These are phyloP conservation scores for Penicillium chermesinum DNA, from an alignment of 495 filamentous ascomycete species.

Conservation along the genomic window DNA sequence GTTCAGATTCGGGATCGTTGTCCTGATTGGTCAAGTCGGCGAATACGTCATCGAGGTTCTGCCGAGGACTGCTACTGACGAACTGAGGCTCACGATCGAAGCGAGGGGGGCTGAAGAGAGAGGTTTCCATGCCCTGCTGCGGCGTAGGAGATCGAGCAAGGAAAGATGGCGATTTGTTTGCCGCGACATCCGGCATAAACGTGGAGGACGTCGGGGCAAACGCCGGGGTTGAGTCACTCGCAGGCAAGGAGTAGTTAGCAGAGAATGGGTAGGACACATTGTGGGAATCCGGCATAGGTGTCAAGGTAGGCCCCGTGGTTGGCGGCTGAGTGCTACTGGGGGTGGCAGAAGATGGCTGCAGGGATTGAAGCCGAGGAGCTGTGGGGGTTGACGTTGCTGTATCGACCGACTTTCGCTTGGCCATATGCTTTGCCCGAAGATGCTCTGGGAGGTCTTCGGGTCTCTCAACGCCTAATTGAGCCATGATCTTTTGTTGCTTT, in stretches of 20 bases:
- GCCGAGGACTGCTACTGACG: conserved; percentile 39
- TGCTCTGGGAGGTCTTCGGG: conserved; percentile 83
- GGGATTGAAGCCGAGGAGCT: conserved; percentile 15
- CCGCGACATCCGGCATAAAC: conserved; percentile 37
- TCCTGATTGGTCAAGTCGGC: conserved; percentile 46
- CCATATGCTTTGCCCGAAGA: conserved; percentile 69
- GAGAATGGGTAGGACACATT: conserved; percentile 36
- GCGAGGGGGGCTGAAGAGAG: conserved; percentile 39
- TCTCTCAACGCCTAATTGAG: conserved; percentile 74
- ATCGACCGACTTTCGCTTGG: conserved; percentile 43
- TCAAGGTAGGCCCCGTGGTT: conserved; percentile 32
- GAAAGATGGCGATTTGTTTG: conserved; percentile 36
- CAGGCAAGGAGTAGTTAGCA: conserved; percentile 37
- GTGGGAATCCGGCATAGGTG: conserved; percentile 30
- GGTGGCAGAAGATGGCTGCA: conserved; percentile 28
- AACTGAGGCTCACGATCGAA: conserved; percentile 32
- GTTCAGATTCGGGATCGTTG: conserved; percentile 30
- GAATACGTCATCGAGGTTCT: conserved; percentile 44
- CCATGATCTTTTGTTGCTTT: conserved; percentile 95
- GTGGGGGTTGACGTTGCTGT: conserved; percentile 10
- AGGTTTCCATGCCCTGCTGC: conserved; percentile 30
- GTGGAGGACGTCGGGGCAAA: conserved; percentile 37
- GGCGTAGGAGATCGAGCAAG: conserved; percentile 37
- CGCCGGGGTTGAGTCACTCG: conserved; percentile 35
- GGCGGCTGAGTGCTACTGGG: conserved; percentile 20